phyloP scores from a whole-genome alignment of 306 rosid species.

The Abrus precatorius region DNA sequence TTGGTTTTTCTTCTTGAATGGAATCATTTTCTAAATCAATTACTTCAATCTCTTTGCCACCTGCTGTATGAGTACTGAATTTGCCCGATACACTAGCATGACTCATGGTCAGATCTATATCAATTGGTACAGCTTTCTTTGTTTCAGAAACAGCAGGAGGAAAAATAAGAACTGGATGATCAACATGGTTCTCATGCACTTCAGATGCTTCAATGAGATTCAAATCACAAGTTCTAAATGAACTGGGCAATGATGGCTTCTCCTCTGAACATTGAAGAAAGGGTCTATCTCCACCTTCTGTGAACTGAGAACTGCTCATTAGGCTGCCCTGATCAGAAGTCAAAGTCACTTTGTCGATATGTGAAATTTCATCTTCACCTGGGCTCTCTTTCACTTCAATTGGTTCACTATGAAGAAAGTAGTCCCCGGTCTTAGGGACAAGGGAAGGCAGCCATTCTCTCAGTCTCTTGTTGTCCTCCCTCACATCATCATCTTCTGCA shows the following conservation, averaged over 20 bases:
- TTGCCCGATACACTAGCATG: conserved; percentile 63
- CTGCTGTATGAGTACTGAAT: conserved; percentile 57
- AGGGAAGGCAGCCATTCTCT: conserved; percentile 72
- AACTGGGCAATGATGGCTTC: conserved; percentile 71
- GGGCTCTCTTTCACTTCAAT: conserved; percentile 60
- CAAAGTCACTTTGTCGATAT: conserved; percentile 51
- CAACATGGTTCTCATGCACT: conserved; percentile 72
- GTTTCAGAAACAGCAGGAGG: conserved; percentile 63
- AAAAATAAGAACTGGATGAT: conserved; percentile 61
- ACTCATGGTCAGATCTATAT: conserved; percentile 75
- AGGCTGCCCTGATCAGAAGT: conserved; percentile 60
- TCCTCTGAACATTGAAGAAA: conserved; percentile 69
- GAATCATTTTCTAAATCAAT: conserved; percentile 88
- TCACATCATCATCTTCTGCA: conserved; percentile 61
- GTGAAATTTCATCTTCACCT: conserved; percentile 53
- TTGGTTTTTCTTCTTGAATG: conserved; percentile 64
- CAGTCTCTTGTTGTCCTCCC: conserved; percentile 66
- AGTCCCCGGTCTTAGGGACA: conserved; percentile 59
- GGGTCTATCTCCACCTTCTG: conserved; percentile 57
- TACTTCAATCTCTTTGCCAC: conserved; percentile 87
- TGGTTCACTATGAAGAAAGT: conserved; percentile 61
- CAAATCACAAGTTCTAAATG: conserved; percentile 96
- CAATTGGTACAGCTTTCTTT: conserved; percentile 65
- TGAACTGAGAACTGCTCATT: conserved; percentile 58
- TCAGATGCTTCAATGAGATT: conserved; percentile 89